Percentiles rank a stretch among this genome's conserved stretches.
Evolutionary conservation across 306 rosid species (phyloP).

Genomic region (Astragalus membranaceus): DNA sequence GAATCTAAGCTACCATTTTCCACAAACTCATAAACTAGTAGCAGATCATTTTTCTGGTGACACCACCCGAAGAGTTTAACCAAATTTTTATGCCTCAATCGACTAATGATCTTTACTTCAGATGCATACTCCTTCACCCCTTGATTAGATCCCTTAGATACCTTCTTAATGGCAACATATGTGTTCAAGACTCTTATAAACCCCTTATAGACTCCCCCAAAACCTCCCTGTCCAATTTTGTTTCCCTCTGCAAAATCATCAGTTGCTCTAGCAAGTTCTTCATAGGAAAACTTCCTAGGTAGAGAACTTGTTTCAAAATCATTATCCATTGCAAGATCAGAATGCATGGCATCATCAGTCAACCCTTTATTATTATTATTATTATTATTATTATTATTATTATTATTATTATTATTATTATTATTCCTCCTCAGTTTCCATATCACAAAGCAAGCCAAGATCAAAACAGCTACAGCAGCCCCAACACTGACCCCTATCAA

Average conservation of each 20-base stretch:
- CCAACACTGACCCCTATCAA: slow-evolving; percentile 18
- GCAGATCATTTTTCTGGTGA: slow-evolving; percentile 14
- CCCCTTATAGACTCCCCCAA: slow-evolving; percentile 41
- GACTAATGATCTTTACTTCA: slow-evolving; percentile 35
- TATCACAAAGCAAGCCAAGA: not conserved
- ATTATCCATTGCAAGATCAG: slow-evolving; percentile 14
- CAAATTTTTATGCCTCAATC: slow-evolving; percentile 31
- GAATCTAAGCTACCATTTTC: slow-evolving; percentile 39
- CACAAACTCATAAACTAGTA: slow-evolving; percentile 34
- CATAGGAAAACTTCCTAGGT: slow-evolving; percentile 29
- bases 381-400: too few relatives aligned
- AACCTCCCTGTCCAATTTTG: slow-evolving; percentile 42
- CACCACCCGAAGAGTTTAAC: slow-evolving; percentile 42
- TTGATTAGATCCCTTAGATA: slow-evolving; percentile 19
- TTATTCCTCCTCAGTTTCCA: not conserved
- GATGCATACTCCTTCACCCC: slow-evolving; percentile 35
- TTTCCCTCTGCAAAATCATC: slow-evolving; percentile 23
- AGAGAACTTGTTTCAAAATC: slow-evolving; percentile 18
- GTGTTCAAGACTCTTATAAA: not conserved
- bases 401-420: too few relatives aligned
- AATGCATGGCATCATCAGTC: not conserved
- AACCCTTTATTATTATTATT: not conserved
- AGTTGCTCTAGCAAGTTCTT: slow-evolving; percentile 31
- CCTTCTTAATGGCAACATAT: slow-evolving; percentile 33
- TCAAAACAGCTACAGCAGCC: not conserved